Evolutionary conservation across 176 grass and related monocot genomes (phyloP).

Genomic region (Coix lacrymajobi): DNA sequence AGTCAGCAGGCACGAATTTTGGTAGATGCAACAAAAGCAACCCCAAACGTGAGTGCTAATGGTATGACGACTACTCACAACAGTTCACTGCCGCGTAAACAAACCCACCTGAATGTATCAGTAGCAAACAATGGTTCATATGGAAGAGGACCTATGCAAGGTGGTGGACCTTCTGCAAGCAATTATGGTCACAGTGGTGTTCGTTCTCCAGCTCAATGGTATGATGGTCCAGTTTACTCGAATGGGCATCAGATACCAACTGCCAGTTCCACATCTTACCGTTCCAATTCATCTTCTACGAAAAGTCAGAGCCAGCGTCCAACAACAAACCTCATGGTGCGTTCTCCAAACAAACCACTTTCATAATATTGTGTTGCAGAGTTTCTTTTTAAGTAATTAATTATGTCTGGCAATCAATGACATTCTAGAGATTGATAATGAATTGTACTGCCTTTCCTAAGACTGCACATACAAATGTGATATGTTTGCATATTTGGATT

Average conservation of each 20-base stretch:
- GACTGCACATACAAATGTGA: background rate
- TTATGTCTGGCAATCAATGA: background rate
- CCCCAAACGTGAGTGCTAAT: constrained; percentile 36
- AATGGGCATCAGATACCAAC: constrained; percentile 64
- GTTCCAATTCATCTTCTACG: constrained; percentile 34
- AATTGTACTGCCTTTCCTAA: background rate
- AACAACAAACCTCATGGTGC: constrained; percentile 61
- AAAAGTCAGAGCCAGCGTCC: constrained; percentile 66
- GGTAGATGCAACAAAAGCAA: constrained; percentile 41
- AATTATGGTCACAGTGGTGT: constrained; percentile 53
- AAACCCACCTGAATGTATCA: constrained; percentile 51
- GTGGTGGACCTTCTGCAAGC: constrained; percentile 49
- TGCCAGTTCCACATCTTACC: constrained; percentile 55
- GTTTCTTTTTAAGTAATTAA: background rate
- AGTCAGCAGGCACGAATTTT: constrained; percentile 42
- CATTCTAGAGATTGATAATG: constrained; percentile 2
- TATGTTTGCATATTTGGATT: background rate
- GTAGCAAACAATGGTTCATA: constrained; percentile 41
- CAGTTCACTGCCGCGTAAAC: constrained; percentile 38
- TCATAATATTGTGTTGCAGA: background rate
- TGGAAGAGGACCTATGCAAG: constrained; percentile 46
- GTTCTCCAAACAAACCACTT: constrained; percentile 21
- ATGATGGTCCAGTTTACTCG: constrained; percentile 55
- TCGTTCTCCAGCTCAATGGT: constrained; percentile 63
- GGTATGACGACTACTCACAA: constrained; percentile 37